Evolutionary conservation across 768 basidiomycete species (phyloP).

Genomic region (Mrakia hoshinonis): DNA sequence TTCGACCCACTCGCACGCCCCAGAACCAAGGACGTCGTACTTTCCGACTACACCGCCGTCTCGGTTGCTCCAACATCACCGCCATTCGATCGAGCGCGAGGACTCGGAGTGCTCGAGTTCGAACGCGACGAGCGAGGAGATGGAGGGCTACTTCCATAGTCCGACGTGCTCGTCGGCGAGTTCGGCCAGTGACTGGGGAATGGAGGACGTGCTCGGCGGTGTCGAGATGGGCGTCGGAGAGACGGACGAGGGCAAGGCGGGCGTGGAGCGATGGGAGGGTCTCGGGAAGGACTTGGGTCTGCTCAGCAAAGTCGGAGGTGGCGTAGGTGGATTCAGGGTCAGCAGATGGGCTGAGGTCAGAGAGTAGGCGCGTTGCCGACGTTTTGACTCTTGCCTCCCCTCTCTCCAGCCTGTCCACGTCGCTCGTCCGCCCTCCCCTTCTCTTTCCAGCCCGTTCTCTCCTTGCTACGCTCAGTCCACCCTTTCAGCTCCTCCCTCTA

Average conservation of each 20-base stretch:
- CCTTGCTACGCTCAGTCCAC: neutral
- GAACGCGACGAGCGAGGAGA: neutral
- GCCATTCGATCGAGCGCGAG: neutral
- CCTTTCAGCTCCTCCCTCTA: neutral
- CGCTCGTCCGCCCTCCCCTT: neutral
- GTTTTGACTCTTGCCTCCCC: too few species aligned
- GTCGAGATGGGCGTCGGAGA: neutral
- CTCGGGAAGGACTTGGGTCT: constrained; percentile 1
- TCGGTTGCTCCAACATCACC: neutral
- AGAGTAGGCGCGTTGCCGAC: neutral
- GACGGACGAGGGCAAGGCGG: neutral
- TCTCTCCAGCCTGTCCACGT: too few species aligned
- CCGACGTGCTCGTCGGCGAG: constrained; percentile 1
- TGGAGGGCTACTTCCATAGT: neutral
- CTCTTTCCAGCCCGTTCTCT: neutral
- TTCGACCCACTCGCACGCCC: neutral
- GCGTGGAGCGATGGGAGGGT: neutral
- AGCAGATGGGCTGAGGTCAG: neutral
- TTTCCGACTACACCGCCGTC: neutral
- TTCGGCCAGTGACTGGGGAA: neutral
- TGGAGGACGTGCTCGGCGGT: neutral
- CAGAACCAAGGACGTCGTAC: neutral
- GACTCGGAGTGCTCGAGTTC: neutral
- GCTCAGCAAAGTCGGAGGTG: neutral
- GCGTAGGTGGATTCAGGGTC: neutral